Evolutionary conservation across 805 yeast genomes (phyloP).

Genomic region (Saccharomycodes ludwigii): DNA sequence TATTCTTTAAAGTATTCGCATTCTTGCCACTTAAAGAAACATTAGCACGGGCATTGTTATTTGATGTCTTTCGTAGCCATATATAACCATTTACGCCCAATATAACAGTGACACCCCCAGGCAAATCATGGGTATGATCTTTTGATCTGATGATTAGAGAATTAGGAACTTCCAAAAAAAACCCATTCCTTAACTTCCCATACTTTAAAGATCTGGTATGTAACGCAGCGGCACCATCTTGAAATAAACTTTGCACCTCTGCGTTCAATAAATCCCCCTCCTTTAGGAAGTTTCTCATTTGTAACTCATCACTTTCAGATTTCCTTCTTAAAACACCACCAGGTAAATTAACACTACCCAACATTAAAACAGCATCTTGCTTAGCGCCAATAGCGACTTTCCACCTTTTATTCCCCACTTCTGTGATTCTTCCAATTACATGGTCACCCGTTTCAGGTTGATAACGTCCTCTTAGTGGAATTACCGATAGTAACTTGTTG

Average conservation of each 20-base stretch:
- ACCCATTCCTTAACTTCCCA: constrained; percentile 90
- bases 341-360: constrained; percentile 93
- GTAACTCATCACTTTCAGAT: constrained; percentile 88
- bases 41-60: constrained; percentile 17
- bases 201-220: constrained; percentile 93
- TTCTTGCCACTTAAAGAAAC: constrained; percentile 10
- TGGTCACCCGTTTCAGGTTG: constrained; percentile 96
- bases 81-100: constrained; percentile 91
- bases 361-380: constrained; percentile 82
- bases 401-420: constrained; percentile 92
- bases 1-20: constrained; percentile 15
- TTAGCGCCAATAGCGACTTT: constrained; percentile 93
- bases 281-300: constrained; percentile 86
- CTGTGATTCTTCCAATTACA: constrained; percentile 84
- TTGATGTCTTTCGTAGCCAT: constrained; percentile 71
- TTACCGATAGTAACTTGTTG: constrained; percentile 73
- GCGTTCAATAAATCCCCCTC: constrained; percentile 95
- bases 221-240: constrained; percentile 77
- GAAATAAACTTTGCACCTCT: constrained; percentile 82
- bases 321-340: constrained; percentile 94
- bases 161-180: constrained; percentile 69
- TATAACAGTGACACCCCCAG: constrained; percentile 85
- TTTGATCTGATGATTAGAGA: constrained; percentile 75
- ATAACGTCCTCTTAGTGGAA: constrained; percentile 78
- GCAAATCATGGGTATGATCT: constrained; percentile 77